These are phyloP conservation scores for Scopulariopsis brevicaulis DNA, from an alignment of 2,329 filamentous ascomycete species.

Conservation along the genomic window DNA sequence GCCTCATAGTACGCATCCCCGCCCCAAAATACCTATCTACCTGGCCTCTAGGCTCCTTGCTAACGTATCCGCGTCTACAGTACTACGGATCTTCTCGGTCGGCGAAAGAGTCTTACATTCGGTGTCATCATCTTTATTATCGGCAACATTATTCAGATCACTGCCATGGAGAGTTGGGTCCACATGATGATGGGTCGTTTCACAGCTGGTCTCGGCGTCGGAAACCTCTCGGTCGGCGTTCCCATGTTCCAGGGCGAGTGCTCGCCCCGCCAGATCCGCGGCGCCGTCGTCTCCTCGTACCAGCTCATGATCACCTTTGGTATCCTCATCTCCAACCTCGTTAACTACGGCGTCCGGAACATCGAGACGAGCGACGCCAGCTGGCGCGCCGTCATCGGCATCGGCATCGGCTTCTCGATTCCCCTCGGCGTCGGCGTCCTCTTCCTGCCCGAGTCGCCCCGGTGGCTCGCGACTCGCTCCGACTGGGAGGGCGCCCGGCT, in stretches of 20 bases:
- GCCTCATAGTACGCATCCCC: background rate
- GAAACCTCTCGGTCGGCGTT: constrained; percentile 52
- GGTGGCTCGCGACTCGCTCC: constrained; percentile 38
- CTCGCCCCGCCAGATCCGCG: constrained; percentile 49
- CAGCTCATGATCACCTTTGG: constrained; percentile 65
- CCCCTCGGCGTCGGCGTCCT: constrained; percentile 41
- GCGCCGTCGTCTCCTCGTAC: constrained; percentile 56
- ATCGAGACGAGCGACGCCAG: constrained; percentile 29
- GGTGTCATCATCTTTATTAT: constrained; percentile 46
- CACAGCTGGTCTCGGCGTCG: constrained; percentile 57
- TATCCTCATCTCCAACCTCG: constrained; percentile 44
- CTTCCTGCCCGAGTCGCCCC: constrained; percentile 42
- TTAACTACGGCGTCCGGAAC: constrained; percentile 38
- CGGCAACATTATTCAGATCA: constrained; percentile 56
- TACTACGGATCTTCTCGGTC: constrained; percentile 45
- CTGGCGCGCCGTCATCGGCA: constrained; percentile 52
- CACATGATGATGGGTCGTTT: constrained; percentile 64
- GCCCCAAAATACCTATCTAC: background rate
- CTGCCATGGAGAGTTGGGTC: constrained; percentile 43
- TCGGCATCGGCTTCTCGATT: constrained; percentile 40
- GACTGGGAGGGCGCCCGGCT: constrained; percentile 34
- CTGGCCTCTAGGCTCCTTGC: background rate
- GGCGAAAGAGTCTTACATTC: constrained; percentile 41
- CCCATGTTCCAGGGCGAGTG: constrained; percentile 59
- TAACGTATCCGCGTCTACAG: constrained; percentile 8